Base-by-base conservation (phyloP, 2,329 filamentous ascomycete genomes). In the Apiospora arundinis region DNA sequence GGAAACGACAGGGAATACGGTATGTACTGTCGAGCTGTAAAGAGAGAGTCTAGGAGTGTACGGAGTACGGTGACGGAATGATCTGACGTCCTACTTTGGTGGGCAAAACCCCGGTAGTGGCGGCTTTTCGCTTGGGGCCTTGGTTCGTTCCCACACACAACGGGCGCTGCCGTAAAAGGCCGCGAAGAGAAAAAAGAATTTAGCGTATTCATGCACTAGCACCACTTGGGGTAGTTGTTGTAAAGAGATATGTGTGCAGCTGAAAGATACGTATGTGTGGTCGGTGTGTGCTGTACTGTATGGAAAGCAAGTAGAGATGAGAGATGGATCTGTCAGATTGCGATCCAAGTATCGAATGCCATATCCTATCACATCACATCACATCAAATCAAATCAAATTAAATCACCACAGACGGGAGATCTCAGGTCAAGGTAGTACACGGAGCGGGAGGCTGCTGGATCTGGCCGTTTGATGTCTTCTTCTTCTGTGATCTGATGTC, bases 101-200 rank as follows among this genome's bases (percentile, higher is more conserved):
- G 52, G 28, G 52, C 28, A 37, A 60, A 60, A 37, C 52, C 52
- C 52, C 52, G 52, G 52, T 60, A 60, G 52, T 60, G 52, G 52
- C 52, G 52, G 28, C 21, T 23, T 40, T 63, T 63, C 32, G 21
- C 28, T 40, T 63, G 12, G 56, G 56, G 56, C 56, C 32, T 63
- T 63, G 56, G 56, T n/a, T n/a, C 56, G 56, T 63, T 63, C 18
- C 56, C 56, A 63, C 56, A 32, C 32, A 63, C 56, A 48, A 63
- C 56, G 56, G 56, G 28, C 32, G 56, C 56, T 63, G 56, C 56
- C 56, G 56, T 63, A 40, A 40, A 63, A 63, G 11, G 56, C 32
- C 32, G 56, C 32, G 32, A 40, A 23, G 56, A 63, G 32, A 23
- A 40, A 63, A 40, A 63, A 63, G 25, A 32, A 60, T 37, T 60